These are phyloP conservation scores for Aspergillus neotritici DNA, from an alignment of 2,329 filamentous ascomycete species.

Conservation along the genomic window DNA sequence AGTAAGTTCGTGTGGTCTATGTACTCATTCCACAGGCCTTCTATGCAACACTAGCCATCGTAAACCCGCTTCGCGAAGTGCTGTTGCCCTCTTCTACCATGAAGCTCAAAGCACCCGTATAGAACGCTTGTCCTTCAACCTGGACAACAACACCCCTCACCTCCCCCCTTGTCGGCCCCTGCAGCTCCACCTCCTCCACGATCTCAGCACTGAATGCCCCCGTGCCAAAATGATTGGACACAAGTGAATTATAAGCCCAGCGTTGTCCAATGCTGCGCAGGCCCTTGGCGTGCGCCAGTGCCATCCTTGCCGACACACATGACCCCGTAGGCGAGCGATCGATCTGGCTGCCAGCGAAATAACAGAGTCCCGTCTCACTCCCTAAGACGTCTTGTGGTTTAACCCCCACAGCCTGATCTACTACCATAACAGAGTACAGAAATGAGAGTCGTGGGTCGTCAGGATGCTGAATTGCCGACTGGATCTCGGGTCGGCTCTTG, in stretches of 20 bases:
- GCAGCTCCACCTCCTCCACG: slow-evolving; percentile 7
- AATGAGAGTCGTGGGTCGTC: slow-evolving; percentile 30
- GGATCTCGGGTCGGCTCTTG: slow-evolving; percentile 15
- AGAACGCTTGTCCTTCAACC: slow-evolving; percentile 30
- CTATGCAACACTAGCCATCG: slow-evolving; percentile 8
- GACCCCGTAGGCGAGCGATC: slow-evolving; percentile 41
- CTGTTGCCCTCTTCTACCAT: slow-evolving; percentile 27
- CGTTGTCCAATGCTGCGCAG: slow-evolving; percentile 15
- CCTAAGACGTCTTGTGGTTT: slow-evolving; percentile 15
- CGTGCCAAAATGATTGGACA: slow-evolving; percentile 25
- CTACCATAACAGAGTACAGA: slow-evolving; percentile 41
- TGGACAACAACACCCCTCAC: slow-evolving; percentile 19
- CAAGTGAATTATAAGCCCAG: slow-evolving; percentile 35
- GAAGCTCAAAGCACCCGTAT: slow-evolving; percentile 27
- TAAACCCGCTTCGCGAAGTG: slow-evolving; percentile 17
- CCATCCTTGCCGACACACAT: slow-evolving; percentile 35
- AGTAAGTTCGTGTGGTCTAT: too few relatives aligned
- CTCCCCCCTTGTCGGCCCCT: background rate
- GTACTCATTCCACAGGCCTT: too few relatives aligned
- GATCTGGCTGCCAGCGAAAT: slow-evolving; percentile 44
- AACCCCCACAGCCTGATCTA: slow-evolving; percentile 21
- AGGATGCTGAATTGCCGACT: slow-evolving; percentile 22
- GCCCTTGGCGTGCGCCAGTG: slow-evolving; percentile 31
- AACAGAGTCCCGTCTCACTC: slow-evolving; percentile 41
- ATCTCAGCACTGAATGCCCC: slow-evolving; percentile 23